Evolutionary conservation across 2,329 filamentous ascomycete species (phyloP).

Genomic region (Botrytis sinoallii): DNA sequence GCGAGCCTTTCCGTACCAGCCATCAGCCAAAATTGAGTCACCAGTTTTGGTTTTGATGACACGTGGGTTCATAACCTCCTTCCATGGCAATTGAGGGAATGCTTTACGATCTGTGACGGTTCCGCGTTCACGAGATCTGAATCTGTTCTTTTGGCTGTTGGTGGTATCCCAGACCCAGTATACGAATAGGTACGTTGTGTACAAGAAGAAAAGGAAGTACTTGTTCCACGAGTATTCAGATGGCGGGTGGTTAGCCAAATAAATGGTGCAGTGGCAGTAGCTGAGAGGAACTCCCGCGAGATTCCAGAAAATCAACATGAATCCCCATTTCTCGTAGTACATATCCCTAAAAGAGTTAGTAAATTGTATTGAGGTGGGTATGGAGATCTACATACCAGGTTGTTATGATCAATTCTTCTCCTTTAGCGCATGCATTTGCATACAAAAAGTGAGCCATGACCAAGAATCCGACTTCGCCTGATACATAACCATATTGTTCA

Average conservation of each 20-base stretch:
- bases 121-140: constrained; percentile 76
- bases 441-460: constrained; percentile 90
- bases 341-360: constrained; percentile 60
- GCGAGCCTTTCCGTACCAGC: constrained; percentile 78
- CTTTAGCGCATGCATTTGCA: constrained; percentile 88
- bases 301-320: constrained; percentile 98
- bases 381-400: constrained; percentile 57
- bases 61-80: constrained; percentile 75
- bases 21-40: constrained; percentile 76
- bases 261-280: constrained; percentile 91
- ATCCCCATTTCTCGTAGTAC: constrained; percentile 95
- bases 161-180: constrained; percentile 93
- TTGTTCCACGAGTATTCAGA: constrained; percentile 74
- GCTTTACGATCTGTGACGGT: constrained; percentile 67
- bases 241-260: constrained; percentile 76
- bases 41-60: constrained; percentile 70
- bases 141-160: constrained; percentile 93
- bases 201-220: constrained; percentile 62
- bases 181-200: constrained; percentile 69
- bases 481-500: constrained; percentile 80
- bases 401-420: constrained; percentile 83
- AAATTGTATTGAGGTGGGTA: neutral
- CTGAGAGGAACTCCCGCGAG: constrained; percentile 83
- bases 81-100: constrained; percentile 90
- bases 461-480: constrained; percentile 78